Evolutionary conservation across 257 asterid genomes (phyloP).

Genomic region (Jacaranda copaia): DNA sequence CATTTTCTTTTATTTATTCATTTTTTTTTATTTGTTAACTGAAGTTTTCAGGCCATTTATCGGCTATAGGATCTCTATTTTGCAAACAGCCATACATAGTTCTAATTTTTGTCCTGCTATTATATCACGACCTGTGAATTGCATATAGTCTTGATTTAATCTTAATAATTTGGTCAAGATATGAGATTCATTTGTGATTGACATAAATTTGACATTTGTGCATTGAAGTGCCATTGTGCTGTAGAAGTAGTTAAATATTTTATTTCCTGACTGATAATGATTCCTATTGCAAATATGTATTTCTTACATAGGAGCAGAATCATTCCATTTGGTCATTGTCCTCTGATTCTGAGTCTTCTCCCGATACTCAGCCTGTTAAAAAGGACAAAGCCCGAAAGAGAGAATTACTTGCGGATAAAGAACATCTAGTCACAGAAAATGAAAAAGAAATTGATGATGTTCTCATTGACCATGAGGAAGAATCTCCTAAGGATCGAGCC

Average conservation of each 20-base stretch:
- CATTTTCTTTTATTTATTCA: no score
- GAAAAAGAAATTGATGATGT: conserved; percentile 42
- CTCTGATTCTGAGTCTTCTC: conserved; percentile 76
- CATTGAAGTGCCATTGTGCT: background rate
- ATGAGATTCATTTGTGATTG: background rate
- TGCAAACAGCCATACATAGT: background rate
- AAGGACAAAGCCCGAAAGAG: conserved; percentile 37
- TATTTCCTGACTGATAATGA: conserved; percentile 15
- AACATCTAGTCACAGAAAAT: conserved; percentile 31
- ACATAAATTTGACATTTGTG: background rate
- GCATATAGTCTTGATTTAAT: background rate
- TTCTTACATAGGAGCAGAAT: conserved; percentile 53
- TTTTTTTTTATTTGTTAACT: conserved; percentile 22
- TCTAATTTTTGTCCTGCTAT: background rate
- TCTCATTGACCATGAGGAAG: conserved; percentile 42
- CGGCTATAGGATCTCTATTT: background rate
- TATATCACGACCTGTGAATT: background rate
- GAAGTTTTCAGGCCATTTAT: conserved; percentile 6
- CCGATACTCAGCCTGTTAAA: conserved; percentile 46
- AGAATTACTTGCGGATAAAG: conserved; percentile 35
- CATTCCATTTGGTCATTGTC: conserved; percentile 65
- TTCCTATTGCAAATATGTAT: conserved; percentile 35
- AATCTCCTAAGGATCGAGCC: conserved; percentile 39
- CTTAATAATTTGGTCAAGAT: background rate
- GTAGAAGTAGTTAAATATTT: conserved; percentile 3